Conservation (phyloP, 441 rosid species). For the Kokia cookei region DNA sequence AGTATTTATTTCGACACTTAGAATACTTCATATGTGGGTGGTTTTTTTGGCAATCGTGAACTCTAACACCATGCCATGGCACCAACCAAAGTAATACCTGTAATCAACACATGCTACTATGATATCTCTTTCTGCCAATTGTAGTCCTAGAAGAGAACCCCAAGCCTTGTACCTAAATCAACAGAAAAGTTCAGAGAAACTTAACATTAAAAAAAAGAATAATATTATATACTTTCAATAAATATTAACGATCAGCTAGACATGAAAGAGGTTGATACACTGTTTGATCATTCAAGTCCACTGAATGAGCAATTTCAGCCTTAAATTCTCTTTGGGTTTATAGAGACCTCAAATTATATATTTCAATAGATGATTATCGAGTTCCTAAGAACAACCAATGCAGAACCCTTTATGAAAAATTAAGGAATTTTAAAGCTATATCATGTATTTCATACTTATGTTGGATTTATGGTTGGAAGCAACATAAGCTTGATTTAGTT, state of each 20-base stretch:
- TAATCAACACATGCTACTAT: constrained; percentile 94
- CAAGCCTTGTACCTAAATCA: constrained; percentile 90
- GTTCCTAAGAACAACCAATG: background rate
- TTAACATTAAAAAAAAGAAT: constrained; percentile 9
- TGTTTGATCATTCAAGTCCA: background rate
- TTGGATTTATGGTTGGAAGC: background rate
- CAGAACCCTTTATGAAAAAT: background rate
- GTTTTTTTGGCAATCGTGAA: background rate
- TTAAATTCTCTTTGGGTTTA: background rate
- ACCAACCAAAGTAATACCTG: constrained; percentile 46
- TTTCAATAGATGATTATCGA: background rate
- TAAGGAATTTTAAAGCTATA: background rate
- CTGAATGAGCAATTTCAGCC: background rate
- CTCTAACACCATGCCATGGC: background rate
- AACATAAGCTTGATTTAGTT: background rate
- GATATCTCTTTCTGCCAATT: constrained; percentile 91
- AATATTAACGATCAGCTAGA: background rate
- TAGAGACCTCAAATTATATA: background rate
- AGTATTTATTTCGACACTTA: background rate
- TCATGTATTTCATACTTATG: background rate
- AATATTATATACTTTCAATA: background rate
- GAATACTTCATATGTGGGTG: background rate
- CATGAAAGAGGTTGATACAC: background rate
- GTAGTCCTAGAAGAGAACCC: constrained; percentile 93
- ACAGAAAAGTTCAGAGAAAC: constrained; percentile 13